Evolutionary conservation across 148 eudicot genomes (phyloP).

Genomic region (Hydrangea macrophylla): DNA sequence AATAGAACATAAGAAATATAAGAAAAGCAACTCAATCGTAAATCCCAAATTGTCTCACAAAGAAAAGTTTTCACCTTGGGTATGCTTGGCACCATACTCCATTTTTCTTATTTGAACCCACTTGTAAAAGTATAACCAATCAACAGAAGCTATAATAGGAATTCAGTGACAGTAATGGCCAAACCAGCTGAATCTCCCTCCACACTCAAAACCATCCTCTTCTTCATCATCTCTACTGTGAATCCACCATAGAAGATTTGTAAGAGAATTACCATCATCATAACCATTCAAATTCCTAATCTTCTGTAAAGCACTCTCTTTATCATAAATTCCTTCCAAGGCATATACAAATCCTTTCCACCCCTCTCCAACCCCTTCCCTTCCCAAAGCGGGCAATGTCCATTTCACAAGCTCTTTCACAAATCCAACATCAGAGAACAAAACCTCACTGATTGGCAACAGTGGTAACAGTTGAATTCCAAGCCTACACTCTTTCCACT

Average conservation of each 20-base stretch:
- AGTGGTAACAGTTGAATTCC: constrained; percentile 84
- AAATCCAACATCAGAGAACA: constrained; percentile 59
- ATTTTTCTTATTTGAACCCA: background rate
- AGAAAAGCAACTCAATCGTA: background rate
- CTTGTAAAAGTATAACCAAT: background rate
- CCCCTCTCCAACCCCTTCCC: constrained; percentile 81
- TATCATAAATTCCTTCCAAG: constrained; percentile 70
- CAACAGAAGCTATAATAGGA: background rate
- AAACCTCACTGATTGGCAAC: constrained; percentile 58
- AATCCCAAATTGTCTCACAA: background rate
- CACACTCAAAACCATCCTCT: constrained; percentile 17
- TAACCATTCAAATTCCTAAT: constrained; percentile 52
- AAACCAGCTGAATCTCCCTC: constrained; percentile 47
- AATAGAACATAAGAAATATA: background rate
- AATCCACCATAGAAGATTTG: constrained; percentile 89
- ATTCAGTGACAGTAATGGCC: constrained; percentile 53
- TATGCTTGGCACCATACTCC: background rate
- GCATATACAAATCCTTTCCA: constrained; percentile 88
- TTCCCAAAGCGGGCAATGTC: constrained; percentile 60
- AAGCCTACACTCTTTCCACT: constrained; percentile 70
- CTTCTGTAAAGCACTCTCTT: constrained; percentile 42
- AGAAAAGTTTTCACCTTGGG: background rate
- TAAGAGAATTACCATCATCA: constrained; percentile 79
- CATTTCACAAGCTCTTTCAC: constrained; percentile 66
- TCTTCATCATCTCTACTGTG: constrained; percentile 63